A percentile compares a stretch with the other conserved stretches of the same genome.
These are phyloP conservation scores for Alternaria gansuensis DNA, from an alignment of 2,329 filamentous ascomycete species.

Conservation along the genomic window DNA sequence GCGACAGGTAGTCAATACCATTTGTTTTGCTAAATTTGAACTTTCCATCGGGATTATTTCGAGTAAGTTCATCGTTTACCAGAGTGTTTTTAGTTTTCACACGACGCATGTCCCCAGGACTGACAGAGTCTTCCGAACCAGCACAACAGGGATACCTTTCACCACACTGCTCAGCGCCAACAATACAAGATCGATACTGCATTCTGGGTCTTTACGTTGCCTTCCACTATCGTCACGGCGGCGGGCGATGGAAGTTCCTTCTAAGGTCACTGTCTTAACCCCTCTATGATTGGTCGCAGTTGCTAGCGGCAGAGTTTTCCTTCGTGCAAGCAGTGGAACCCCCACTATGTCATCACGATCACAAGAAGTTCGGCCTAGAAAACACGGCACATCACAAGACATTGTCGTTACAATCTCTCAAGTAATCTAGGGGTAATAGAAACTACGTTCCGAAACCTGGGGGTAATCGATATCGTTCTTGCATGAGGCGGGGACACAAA, in stretches of 20 bases:
- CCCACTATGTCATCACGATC: slow-evolving; percentile 32
- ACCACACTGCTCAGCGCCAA: background rate
- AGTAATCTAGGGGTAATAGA: slow-evolving; percentile 45
- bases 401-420: slow-evolving; percentile 28
- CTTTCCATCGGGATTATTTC: too few relatives aligned
- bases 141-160: background rate
- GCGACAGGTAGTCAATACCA: background rate
- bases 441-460: slow-evolving; percentile 31
- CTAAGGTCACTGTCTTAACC: background rate
- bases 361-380: slow-evolving; percentile 23
- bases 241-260: background rate
- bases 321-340: slow-evolving; percentile 19
- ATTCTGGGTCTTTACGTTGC: background rate
- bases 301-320: slow-evolving; percentile 33
- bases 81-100: background rate
- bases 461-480: slow-evolving; percentile 27
- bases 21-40: background rate
- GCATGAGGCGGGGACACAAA: slow-evolving; percentile 28
- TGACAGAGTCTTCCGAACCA: background rate
- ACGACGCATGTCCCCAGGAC: background rate
- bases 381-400: slow-evolving; percentile 36
- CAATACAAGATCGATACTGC: background rate
- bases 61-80: background rate
- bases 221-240: background rate
- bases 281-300: slow-evolving; percentile 22